Base-by-base conservation (phyloP, 2,329 filamentous ascomycete species). In the Septoria petroselini region DNA sequence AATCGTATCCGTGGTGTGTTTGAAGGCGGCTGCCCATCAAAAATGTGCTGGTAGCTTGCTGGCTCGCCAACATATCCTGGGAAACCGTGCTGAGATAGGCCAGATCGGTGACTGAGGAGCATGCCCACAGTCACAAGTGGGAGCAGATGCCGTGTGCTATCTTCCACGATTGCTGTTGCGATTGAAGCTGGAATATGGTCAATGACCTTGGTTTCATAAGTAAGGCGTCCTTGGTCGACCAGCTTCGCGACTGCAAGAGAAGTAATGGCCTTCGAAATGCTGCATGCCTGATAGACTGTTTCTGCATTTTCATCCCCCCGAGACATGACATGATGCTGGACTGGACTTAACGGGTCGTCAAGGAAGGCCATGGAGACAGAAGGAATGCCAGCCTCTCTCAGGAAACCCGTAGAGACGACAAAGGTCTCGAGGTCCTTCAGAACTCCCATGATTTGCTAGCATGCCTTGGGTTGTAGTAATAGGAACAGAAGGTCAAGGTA, bases 251-350 rank as follows among this genome's bases (percentile, higher is more conserved):
- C 50, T 4, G 58, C 52, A 8, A 62, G 29, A 0, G 53, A 57
- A 11, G 58, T 57, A 27, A 63, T 58, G 9, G 59, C 52, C 44
- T 64, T 64, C 11, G 56, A 62, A 12, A 64, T 63, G 23, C 59
- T 62, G 53, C 59, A 59, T 4, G 58, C 57, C 52, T 64, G 58
- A 31, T 60, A 64, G 4, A 63, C 30, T 8, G 61, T 63, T 11
- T 59, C 52, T 8, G 40, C 43, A 25, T 61, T 51, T 15, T 64
- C 58, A 19, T 46, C 27, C 18, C 53, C 57, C 11, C 46, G 54
- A 1, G 52, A 55, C 11, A 55, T 51, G 19, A 55, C 44, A 18
- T 55, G 50, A 3, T 53, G 29, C 33, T 55, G 31, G n/a, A 57
- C 48, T 17, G 45, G 49, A 19, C 50, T 54, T 7, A 47, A 29